Base-by-base conservation (phyloP, 768 basidiomycete species). In the Goffeauzyma gilvescens region DNA sequence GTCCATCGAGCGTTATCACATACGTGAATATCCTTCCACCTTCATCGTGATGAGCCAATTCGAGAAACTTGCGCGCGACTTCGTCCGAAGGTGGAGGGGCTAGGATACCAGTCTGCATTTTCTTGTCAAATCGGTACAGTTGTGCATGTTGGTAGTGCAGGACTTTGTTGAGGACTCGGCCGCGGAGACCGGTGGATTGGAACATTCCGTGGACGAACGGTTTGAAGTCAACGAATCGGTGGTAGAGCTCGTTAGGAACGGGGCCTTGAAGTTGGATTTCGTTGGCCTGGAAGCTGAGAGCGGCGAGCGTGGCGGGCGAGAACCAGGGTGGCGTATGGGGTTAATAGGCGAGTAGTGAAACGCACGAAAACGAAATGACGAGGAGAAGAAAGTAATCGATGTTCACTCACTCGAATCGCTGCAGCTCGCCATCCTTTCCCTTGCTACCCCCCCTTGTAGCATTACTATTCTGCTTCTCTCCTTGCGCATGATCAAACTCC, bases 1-100 rank as follows among this genome's bases (percentile, higher is more conserved):
- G 71, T 48, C 81, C 81, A 41, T 78, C 75, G 5, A 72, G 66
- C 3, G 77, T 72, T 56, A 87, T 76, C 59, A 85, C 71, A 65
- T 85, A 87, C 28, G 84, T 85, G 65, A 85, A 86, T 18, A 84
- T 58, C 34, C 67, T 52, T 5, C 63, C 67, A 24, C 66, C 65
- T 32, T 66, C 57, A 25, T 69, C 69, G 48, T 64, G 65, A 42
- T 64, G 62, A 1, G 60, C 57, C 66, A 71, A 66, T 8, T 65
- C 56, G 35, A 70, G 52, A 51, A 71, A 70, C 45, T 66, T 61
- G 4, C 52, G 31, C 5, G 59, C 54, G 43, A 60, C 48, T 1
- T 51, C 55, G 14, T 50, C 34, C 8, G 45, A 30, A 9, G 54
- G 54, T n/a, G 34, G 44, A 26, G 55, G 49, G 17, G 35, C 40